Conservation (phyloP, 768 basidiomycete species). For the Candolleomyces eurysporus region DNA sequence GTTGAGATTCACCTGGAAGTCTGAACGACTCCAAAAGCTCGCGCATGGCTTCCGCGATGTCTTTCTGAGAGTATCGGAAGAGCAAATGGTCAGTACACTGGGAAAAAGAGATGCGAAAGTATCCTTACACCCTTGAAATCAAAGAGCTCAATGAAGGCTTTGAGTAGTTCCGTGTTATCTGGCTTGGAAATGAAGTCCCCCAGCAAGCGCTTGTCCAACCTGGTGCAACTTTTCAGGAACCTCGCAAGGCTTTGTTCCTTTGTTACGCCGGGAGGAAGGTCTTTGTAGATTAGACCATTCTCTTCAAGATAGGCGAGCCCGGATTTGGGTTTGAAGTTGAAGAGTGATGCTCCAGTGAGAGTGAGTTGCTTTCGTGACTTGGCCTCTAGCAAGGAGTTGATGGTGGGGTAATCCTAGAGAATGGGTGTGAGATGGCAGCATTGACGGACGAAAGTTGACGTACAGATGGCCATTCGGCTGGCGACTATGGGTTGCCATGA, state of each 20-base stretch:
- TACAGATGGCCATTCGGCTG: neutral
- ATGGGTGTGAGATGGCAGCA: neutral
- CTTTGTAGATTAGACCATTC: conserved; percentile 80
- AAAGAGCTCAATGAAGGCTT: conserved; percentile 84
- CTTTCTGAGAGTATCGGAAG: conserved; percentile 57
- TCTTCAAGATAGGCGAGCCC: conserved; percentile 92
- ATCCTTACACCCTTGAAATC: conserved; percentile 80
- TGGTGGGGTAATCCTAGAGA: conserved; percentile 50
- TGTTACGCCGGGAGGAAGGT: conserved; percentile 54
- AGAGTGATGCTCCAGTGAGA: conserved; percentile 76
- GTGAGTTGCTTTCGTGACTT: conserved; percentile 90
- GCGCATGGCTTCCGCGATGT: conserved; percentile 92
- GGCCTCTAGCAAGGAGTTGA: conserved; percentile 56
- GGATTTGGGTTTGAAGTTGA: conserved; percentile 91
- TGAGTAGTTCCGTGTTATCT: conserved; percentile 81
- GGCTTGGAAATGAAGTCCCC: conserved; percentile 92
- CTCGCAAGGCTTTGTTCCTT: conserved; percentile 70
- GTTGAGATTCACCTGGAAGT: conserved; percentile 92
- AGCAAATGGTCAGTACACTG: conserved; percentile 2
- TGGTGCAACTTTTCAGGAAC: conserved; percentile 81
- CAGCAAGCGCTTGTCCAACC: conserved; percentile 88
- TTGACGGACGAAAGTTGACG: conserved; percentile 2
- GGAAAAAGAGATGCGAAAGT: neutral
- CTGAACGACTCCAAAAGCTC: conserved; percentile 92
- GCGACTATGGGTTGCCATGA: neutral